Evolutionary conservation across 164 flowering plant species (phyloP).

Genomic region (Platanus orientalis): DNA sequence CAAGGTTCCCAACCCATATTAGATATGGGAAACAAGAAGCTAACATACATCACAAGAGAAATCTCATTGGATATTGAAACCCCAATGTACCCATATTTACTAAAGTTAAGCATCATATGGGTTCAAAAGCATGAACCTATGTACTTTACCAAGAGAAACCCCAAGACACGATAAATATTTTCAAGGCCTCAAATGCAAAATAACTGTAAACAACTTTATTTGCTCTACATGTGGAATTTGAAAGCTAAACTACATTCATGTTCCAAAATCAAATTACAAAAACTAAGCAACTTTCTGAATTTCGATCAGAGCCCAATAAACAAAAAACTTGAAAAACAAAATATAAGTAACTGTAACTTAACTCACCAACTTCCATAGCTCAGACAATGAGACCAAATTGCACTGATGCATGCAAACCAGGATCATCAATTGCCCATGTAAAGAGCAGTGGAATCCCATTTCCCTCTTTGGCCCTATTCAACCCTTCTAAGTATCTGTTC

Average conservation of each 20-base stretch:
- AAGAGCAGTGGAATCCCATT: background rate
- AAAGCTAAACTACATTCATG: constrained; percentile 1
- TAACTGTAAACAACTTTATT: constrained; percentile 4
- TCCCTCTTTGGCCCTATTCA: background rate
- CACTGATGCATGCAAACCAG: too few species aligned
- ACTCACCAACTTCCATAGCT: constrained; percentile 8
- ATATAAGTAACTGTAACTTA: background rate
- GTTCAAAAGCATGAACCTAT: too few species aligned
- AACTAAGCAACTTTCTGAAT: background rate
- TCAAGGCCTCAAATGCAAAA: too few species aligned
- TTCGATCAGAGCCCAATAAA: background rate
- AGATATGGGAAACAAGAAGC: too few species aligned
- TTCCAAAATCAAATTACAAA: background rate
- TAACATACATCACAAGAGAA: too few species aligned
- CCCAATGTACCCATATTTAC: too few species aligned
- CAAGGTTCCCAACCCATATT: too few species aligned
- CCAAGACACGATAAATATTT: too few species aligned
- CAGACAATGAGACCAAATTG: background rate
- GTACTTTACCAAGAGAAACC: too few species aligned
- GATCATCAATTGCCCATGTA: too few species aligned
- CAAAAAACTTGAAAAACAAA: background rate
- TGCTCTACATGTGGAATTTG: constrained; percentile 6
- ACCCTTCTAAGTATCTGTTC: background rate
- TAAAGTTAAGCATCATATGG: too few species aligned
- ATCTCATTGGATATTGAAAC: too few species aligned